Base-by-base conservation (phyloP, 2,329 filamentous ascomycete genomes). In the Colletotrichum euphorbiae region DNA sequence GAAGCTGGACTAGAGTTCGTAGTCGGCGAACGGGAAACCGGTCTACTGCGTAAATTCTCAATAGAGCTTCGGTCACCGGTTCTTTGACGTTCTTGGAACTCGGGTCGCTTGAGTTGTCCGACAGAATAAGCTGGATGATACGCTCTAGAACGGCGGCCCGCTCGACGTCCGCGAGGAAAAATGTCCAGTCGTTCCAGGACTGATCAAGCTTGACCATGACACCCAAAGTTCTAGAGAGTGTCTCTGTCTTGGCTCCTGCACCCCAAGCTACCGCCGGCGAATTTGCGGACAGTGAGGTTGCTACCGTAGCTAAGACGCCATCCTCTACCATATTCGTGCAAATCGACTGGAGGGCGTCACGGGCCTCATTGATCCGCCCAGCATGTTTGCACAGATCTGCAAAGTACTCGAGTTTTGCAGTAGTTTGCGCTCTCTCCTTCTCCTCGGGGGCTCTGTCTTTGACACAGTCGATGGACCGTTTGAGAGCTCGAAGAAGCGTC, bases 371-470 rank as follows among this genome's bases (percentile, higher is more conserved):
- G 17, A 80, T 78, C 51, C 86, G 82, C 4, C 86, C 86, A 13
- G 81, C 77, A 1, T 80, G 77, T 71, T 84, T 87, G 71, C 86
- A 88, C 1, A 89, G 74, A 43, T 91, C 89, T 2, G 87, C 90
- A 72, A 92, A 84, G 11, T 87, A 82, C 74, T 93, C 91, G 43
- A 92, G 80, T 74, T 93, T 93, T 60, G 83, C 83, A 0, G 85
- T 78, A 1, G 92, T 78, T 69, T 90, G 85, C 0, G 88, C 90
- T 70, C 84, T 84, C 48, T 87, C 83, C 75, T 85, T 87, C 66
- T 92, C 90, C 0, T 78, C 75, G 17, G 80, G 77, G 0, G 87
- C 77, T 7, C 87, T 83, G 48, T 84, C 78, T 72, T 86, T 85
- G 36, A 93, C 81, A 42, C 86, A 82, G 50, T 91, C 88, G 55